Evolutionary conservation across 2,329 filamentous ascomycete genomes (phyloP), one percentile per base, ranked within the genome.

Genomic region (Colletotrichum tropicicola): DNA sequence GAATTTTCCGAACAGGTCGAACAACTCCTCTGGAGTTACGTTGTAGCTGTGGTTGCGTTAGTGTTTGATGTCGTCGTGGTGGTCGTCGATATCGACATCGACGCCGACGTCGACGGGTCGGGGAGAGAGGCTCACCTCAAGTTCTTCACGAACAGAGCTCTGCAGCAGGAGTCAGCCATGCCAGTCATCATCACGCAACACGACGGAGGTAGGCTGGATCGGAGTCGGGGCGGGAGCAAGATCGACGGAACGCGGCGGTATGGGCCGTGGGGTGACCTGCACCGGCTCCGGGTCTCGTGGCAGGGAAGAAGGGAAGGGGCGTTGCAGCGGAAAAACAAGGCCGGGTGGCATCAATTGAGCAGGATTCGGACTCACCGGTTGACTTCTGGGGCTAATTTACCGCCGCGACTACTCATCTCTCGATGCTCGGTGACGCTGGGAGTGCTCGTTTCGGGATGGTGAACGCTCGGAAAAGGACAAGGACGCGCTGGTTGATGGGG

Each of bases 131-230:
- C 85, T 72, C 81, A 97, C 93, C 92, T 97, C 85, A 98, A 89
- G 89, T 99, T 98, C 93, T 98, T 98, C 77, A 98, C 95, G 89
- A 98, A 98, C 86, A 99, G 92, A 91, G 96, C 95, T 91, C 95
- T 97, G 73, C 69, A 70, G 49, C 59, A 35, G 30, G 27, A 55
- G 78, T 82, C 71, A 82, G 79, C 68, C 66, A 68, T 43, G 35
- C 58, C 53, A 45, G 39, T n/a, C 28, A 41, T 41, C 55, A 49
- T 51, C 45, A 60, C 37, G 25, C 30, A 28, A 32, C 39, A 43
- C n/a, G n/a, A 59, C 17, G 15, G 5, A 52, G 39, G 39, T 56
- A 47, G 3, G 25, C 5, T 15, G 49, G n/a, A 59, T 59, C 35
- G 28, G 13, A 21, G 17, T 28, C 51, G 21, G 39, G 21, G 19